Evolutionary conservation across 2,329 filamentous ascomycete genomes (phyloP).

Genomic region (Fusarium sp.): DNA sequence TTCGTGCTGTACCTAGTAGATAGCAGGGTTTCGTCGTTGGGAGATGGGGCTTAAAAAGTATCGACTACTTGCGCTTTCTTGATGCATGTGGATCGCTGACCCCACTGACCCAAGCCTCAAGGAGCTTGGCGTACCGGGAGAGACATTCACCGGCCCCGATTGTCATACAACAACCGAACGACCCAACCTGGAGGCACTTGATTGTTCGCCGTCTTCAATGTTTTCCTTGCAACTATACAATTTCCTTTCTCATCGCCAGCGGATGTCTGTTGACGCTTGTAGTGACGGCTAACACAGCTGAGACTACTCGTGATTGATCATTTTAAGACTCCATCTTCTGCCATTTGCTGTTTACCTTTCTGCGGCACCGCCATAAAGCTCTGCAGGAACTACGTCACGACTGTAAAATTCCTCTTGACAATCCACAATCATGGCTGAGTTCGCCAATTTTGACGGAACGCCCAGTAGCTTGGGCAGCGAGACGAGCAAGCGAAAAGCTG

Average conservation of each 20-base stretch:
- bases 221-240: background rate
- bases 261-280: conserved; percentile 21
- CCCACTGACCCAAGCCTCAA: conserved; percentile 27
- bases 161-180: conserved; percentile 27
- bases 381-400: conserved; percentile 25
- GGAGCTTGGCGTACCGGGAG: conserved; percentile 23
- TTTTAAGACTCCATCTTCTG: background rate
- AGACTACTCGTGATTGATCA: conserved; percentile 9
- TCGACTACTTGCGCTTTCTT: background rate
- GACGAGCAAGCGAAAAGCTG: conserved; percentile 46
- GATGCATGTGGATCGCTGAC: conserved; percentile 3
- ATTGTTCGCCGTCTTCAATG: conserved; percentile 16
- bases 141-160: conserved; percentile 36
- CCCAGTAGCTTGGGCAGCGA: conserved; percentile 42
- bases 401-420: conserved; percentile 7
- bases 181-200: conserved; percentile 7
- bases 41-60: conserved; percentile 6
- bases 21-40: background rate
- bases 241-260: conserved; percentile 8
- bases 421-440: conserved; percentile 41
- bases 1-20: background rate
- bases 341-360: conserved; percentile 1
- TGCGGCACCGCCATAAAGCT: background rate
- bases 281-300: conserved; percentile 26
- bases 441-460: conserved; percentile 39